These are phyloP conservation scores for Pseudopithomyces maydicus DNA, from an alignment of 2,329 filamentous ascomycete species.

Conservation along the genomic window DNA sequence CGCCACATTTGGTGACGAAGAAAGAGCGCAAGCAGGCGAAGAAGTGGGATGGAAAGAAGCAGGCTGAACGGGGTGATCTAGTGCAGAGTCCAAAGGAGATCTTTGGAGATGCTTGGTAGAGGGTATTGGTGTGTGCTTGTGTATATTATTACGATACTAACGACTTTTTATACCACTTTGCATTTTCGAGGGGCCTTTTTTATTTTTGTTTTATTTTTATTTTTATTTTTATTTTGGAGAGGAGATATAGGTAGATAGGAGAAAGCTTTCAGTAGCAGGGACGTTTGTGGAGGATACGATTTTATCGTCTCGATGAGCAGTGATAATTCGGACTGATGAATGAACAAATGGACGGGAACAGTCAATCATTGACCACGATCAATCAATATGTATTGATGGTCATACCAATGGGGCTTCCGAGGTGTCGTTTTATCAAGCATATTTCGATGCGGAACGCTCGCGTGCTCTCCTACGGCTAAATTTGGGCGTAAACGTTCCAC, in stretches of 20 bases:
- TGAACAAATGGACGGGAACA: too few species aligned
- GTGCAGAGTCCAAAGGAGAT: constrained; percentile 46
- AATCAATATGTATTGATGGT: neutral
- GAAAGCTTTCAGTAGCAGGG: neutral
- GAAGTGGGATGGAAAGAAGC: constrained; percentile 67
- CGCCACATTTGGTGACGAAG: constrained; percentile 73
- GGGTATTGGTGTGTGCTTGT: neutral
- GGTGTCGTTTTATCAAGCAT: neutral
- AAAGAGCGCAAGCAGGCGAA: constrained; percentile 72
- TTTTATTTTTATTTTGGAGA: neutral
- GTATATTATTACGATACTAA: neutral
- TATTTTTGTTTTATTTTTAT: neutral
- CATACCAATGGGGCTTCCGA: too few species aligned
- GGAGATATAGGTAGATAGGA: neutral
- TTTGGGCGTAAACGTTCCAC: too few species aligned
- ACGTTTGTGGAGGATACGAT: neutral
- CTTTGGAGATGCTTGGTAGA: constrained; percentile 43
- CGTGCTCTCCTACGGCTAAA: too few species aligned
- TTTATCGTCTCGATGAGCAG: neutral
- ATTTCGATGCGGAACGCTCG: too few species aligned
- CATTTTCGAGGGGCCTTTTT: neutral
- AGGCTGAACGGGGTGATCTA: constrained; percentile 50
- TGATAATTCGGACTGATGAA: neutral
- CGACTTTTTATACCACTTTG: neutral
- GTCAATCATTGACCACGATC: neutral